A percentile compares a stretch with the other conserved stretches of the same genome.
phyloP scores from a whole-genome alignment of 768 basidiomycete genomes.

The Agaricus blazei region DNA sequence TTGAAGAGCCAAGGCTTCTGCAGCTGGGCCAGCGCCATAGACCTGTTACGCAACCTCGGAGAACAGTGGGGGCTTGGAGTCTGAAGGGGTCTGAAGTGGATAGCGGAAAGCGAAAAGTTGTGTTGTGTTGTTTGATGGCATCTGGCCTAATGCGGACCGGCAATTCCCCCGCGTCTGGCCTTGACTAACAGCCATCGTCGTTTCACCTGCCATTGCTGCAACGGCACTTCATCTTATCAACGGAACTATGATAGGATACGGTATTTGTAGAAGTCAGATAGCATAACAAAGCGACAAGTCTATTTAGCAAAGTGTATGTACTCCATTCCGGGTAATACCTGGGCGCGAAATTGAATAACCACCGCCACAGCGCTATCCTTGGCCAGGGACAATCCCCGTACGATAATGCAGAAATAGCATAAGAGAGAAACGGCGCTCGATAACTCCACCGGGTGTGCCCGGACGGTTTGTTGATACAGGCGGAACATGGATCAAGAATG shows the following conservation, averaged over 20 bases:
- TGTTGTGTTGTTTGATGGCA: constrained; percentile 8
- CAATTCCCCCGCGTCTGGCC: neutral
- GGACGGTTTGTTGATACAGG: neutral
- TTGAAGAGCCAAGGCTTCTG: constrained; percentile 46
- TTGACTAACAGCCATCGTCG: neutral
- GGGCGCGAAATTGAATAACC: constrained; percentile 8
- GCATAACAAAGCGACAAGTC: constrained; percentile 2
- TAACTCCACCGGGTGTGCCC: constrained; percentile 2
- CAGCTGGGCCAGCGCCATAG: constrained; percentile 31
- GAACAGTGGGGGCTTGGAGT: neutral
- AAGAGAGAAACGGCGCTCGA: constrained; percentile 1
- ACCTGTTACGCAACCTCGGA: neutral
- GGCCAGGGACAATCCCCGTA: constrained; percentile 8
- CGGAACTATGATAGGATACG: constrained; percentile 3
- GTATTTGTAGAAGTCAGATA: neutral
- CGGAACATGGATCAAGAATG: constrained; percentile 10
- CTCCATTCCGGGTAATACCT: constrained; percentile 4
- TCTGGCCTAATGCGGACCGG: constrained; percentile 5
- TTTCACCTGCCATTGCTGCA: neutral
- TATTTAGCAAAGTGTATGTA: constrained; percentile 8
- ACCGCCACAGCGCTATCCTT: constrained; percentile 9
- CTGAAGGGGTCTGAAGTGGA: neutral
- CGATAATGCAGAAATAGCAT: constrained; percentile 7
- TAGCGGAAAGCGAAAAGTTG: neutral
- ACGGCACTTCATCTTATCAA: neutral